phyloP scores from a whole-genome alignment of 2,329 filamentous ascomycete genomes.

The Aspergillus proliferans region DNA sequence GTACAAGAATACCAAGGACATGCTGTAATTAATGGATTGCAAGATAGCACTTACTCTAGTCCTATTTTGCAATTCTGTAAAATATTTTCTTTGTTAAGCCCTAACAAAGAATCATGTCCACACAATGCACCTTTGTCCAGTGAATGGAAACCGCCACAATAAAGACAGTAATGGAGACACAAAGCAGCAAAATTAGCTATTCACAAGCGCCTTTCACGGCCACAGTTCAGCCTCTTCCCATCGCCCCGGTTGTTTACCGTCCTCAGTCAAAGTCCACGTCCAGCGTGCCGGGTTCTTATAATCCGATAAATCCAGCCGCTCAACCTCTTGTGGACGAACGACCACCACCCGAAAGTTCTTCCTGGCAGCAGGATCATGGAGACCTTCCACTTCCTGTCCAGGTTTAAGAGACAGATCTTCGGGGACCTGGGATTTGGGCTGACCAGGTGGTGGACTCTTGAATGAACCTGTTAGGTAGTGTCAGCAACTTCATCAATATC shows the following conservation, averaged over 20 bases:
- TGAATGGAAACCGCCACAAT: not conserved
- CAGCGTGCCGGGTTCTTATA: constrained; percentile 58
- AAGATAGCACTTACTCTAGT: not conserved
- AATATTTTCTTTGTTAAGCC: not conserved
- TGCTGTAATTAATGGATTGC: not conserved
- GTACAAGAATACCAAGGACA: not conserved
- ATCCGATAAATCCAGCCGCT: constrained; percentile 65
- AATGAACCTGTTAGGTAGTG: constrained; percentile 52
- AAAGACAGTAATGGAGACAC: not conserved
- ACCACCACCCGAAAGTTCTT: constrained; percentile 79
- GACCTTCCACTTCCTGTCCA: constrained; percentile 61
- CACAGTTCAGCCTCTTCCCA: constrained; percentile 69
- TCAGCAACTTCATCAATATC: constrained; percentile 1
- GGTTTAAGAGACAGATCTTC: constrained; percentile 41
- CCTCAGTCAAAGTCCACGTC: constrained; percentile 56
- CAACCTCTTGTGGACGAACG: constrained; percentile 74
- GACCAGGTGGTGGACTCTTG: constrained; percentile 64
- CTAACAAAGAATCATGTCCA: not conserved
- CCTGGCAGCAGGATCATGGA: constrained; percentile 64
- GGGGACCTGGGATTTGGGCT: constrained; percentile 49
- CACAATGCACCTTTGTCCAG: not conserved
- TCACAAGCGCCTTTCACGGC: constrained; percentile 40
- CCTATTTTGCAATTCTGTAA: not conserved
- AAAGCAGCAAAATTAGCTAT: not conserved
- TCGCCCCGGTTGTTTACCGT: constrained; percentile 30